Conservation (phyloP, 1,284 basidiomycete genomes). For the Termitomyces sp. region DNA sequence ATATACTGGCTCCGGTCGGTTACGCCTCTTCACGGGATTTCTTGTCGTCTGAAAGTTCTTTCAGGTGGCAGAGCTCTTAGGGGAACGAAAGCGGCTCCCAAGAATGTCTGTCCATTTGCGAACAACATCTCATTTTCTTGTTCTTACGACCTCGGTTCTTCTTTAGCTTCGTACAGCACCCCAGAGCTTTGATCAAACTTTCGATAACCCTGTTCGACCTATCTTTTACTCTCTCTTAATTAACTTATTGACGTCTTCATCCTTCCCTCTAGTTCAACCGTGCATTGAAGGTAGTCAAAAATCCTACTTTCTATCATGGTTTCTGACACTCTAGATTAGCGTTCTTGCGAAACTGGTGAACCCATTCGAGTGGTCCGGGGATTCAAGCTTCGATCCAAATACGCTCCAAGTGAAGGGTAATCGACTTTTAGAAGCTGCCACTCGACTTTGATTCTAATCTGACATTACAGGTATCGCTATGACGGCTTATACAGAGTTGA, state of each 20-base stretch:
- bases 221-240: background rate
- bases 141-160: conserved; percentile 3
- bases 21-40: background rate
- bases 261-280: conserved; percentile 44
- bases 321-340: conserved; percentile 31
- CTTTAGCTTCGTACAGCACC: conserved; percentile 75
- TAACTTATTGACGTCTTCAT: background rate
- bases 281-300: conserved; percentile 43
- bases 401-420: conserved; percentile 69
- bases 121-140: background rate
- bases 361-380: conserved; percentile 82
- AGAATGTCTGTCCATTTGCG: conserved; percentile 51
- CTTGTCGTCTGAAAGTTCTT: background rate
- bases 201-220: conserved; percentile 51
- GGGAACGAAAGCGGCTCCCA: conserved; percentile 71
- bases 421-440: conserved; percentile 11
- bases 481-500: conserved; percentile 78
- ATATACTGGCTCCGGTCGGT: conserved; percentile 66
- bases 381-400: conserved; percentile 65
- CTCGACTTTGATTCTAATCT: conserved; percentile 1
- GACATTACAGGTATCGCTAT: conserved; percentile 64
- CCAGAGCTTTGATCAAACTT: conserved; percentile 75
- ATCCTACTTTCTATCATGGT: background rate
- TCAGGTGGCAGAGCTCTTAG: conserved; percentile 75
- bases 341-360: conserved; percentile 64